phyloP scores from a whole-genome alignment of 2,329 filamentous ascomycete species.

The Fusarium marasasianum region DNA sequence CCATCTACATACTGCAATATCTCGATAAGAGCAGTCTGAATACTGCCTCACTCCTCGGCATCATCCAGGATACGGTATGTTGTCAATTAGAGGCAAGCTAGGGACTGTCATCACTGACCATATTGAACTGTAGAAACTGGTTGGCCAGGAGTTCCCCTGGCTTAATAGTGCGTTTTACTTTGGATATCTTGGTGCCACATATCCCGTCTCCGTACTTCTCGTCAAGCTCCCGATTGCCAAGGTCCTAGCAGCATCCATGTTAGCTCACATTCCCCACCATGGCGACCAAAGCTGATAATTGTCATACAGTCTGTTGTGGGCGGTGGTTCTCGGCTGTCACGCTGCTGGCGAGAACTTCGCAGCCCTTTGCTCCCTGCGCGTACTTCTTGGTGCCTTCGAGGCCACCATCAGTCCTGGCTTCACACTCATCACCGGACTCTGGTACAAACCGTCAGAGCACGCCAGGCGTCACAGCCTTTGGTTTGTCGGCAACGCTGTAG shows the following conservation, averaged over 20 bases:
- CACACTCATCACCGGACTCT: background rate
- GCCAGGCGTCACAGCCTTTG: background rate
- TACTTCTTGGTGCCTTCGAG: background rate
- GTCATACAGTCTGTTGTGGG: background rate
- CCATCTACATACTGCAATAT: background rate
- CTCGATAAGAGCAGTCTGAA: background rate
- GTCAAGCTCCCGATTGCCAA: background rate
- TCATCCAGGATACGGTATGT: background rate
- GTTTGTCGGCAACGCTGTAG: background rate
- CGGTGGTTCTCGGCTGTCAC: background rate
- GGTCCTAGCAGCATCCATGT: background rate
- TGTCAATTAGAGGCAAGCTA: accelerated
- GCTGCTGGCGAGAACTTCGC: background rate
- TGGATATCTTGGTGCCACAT: background rate
- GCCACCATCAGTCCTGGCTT: background rate
- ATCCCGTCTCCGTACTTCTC: background rate
- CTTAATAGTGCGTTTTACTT: background rate
- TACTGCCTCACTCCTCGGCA: background rate
- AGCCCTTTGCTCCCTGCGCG: background rate
- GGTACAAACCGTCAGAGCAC: background rate
- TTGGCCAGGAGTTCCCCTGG: background rate
- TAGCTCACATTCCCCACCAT: background rate
- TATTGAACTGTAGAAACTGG: background rate
- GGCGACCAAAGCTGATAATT: accelerated
- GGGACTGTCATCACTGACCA: accelerated